Evolutionary conservation across 2,329 filamentous ascomycete species (phyloP).

Genomic region (Coleophoma cylindrospora): DNA sequence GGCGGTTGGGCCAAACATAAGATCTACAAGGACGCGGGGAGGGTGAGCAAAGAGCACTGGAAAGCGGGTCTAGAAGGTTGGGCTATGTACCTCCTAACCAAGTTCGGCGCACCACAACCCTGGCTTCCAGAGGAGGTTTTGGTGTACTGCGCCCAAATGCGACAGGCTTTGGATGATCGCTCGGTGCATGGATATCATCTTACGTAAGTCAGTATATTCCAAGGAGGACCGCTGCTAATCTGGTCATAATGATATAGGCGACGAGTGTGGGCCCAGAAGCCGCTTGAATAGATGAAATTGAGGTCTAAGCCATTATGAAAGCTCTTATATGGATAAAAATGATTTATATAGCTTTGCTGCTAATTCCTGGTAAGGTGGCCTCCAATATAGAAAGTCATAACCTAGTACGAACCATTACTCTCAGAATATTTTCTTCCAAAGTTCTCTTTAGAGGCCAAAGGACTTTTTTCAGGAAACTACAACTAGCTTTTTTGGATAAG

Average conservation of each 20-base stretch:
- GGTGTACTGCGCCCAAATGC: conserved; percentile 17
- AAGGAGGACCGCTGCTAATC: background rate
- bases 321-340: too few relatives aligned
- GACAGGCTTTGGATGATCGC: conserved; percentile 13
- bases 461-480: too few relatives aligned
- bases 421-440: too few relatives aligned
- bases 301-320: background rate
- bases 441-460: too few relatives aligned
- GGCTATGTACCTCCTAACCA: conserved; percentile 23
- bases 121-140: conserved; percentile 19
- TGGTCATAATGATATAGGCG: background rate
- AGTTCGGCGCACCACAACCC: conserved; percentile 16
- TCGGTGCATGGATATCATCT: conserved; percentile 2
- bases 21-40: conserved; percentile 30
- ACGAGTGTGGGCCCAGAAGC: background rate
- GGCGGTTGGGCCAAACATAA: conserved; percentile 26
- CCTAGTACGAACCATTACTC: too few relatives aligned
- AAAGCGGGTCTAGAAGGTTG: conserved; percentile 22
- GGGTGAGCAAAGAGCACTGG: conserved; percentile 15
- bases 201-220: background rate
- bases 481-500: too few relatives aligned
- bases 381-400: too few relatives aligned
- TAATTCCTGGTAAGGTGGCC: too few relatives aligned
- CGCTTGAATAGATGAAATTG: background rate
- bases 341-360: too few relatives aligned